These are phyloP conservation scores for Trichoderma endophyticum DNA, from an alignment of 2,329 filamentous ascomycete species.

Conservation along the genomic window DNA sequence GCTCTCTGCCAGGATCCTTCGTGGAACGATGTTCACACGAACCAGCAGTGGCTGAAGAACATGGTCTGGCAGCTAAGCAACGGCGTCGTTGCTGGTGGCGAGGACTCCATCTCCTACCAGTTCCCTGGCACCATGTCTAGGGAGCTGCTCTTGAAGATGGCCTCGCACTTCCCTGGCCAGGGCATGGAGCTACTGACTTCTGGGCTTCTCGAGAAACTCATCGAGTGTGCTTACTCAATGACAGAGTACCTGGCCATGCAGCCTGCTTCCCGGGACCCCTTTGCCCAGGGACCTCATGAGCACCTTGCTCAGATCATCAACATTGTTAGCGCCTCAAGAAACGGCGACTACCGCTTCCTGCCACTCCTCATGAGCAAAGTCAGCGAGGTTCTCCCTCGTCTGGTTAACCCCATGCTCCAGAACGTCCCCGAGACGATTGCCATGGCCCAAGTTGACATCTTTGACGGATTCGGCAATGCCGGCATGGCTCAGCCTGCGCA, in stretches of 20 bases:
- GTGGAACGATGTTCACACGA: slow-evolving; percentile 53
- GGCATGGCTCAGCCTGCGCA: slow-evolving; percentile 54
- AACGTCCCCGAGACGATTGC: slow-evolving; percentile 54
- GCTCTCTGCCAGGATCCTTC: slow-evolving; percentile 54
- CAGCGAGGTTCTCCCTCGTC: slow-evolving; percentile 63
- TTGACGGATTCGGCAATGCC: slow-evolving; percentile 62
- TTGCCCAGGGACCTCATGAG: slow-evolving; percentile 66
- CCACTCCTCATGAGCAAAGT: slow-evolving; percentile 75
- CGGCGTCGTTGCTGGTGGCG: slow-evolving; percentile 44
- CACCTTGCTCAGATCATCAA: slow-evolving; percentile 68
- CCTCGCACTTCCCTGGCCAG: slow-evolving; percentile 67
- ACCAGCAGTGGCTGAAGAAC: slow-evolving; percentile 64
- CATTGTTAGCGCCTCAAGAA: slow-evolving; percentile 67
- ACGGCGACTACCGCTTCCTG: slow-evolving; percentile 71
- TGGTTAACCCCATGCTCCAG: slow-evolving; percentile 59
- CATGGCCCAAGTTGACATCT: slow-evolving; percentile 58
- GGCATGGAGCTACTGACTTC: slow-evolving; percentile 73
- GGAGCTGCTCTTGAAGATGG: slow-evolving; percentile 62
- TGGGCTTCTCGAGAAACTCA: slow-evolving; percentile 74
- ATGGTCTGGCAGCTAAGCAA: slow-evolving; percentile 62
- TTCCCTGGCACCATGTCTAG: slow-evolving; percentile 61
- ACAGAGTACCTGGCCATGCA: slow-evolving; percentile 69
- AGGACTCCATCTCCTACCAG: slow-evolving; percentile 58
- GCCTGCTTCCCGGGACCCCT: slow-evolving; percentile 58
- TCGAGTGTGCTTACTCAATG: slow-evolving; percentile 71